Base-by-base conservation (phyloP, 2,329 filamentous ascomycete species). In the Colletotrichum tabaci region DNA sequence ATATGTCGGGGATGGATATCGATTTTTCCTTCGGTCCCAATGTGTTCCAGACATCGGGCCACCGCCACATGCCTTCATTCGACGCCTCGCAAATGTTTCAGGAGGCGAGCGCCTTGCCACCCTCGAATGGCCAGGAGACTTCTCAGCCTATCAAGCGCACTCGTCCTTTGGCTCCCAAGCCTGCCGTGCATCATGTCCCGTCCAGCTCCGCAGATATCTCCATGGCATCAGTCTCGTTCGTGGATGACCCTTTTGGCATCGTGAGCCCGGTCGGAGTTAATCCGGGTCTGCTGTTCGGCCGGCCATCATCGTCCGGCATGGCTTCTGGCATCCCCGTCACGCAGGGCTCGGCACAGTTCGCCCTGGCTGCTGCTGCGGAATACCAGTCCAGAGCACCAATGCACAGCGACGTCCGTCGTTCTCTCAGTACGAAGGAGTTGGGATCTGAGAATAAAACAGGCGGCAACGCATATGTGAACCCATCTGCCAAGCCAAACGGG, bases 1-100 rank as follows among this genome's bases (percentile, higher is more conserved):
- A 80, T 71, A 87, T 91, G 84, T 79, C 78, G 50, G 84, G 82
- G 30, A 90, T 92, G 87, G 89, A 91, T 67, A 80, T 92, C 64
- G 89, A 91, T 75, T 91, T 91, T 71, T 80, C 82, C 57, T 80
- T 85, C 23, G 82, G 81, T 23, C 77, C 81, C 23, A 82, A 83
- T 64, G 79, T 87, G 44, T 88, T 89, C 74, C 82, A 83, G 66
- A 76, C 79, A 23, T 77, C 78, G n/a, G 75, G 82, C 2, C 82
- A 89, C 50, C 85, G 85, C 52, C 80, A 84, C 38, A 84, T 86
- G 72, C 86, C 82, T 52, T 87, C 88, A 0, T 83, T 88, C 64
- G 89, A 91, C 77, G 82, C 85, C 23, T 85, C 86, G 68, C 87
- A 88, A 64, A 84, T 90, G 67, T 89, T 89, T 75, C 88, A 87